A percentile compares a stretch with the other conserved stretches of the same genome.
phyloP scores from a whole-genome alignment of 306 rosid species.

The Abrus pulchellus region DNA sequence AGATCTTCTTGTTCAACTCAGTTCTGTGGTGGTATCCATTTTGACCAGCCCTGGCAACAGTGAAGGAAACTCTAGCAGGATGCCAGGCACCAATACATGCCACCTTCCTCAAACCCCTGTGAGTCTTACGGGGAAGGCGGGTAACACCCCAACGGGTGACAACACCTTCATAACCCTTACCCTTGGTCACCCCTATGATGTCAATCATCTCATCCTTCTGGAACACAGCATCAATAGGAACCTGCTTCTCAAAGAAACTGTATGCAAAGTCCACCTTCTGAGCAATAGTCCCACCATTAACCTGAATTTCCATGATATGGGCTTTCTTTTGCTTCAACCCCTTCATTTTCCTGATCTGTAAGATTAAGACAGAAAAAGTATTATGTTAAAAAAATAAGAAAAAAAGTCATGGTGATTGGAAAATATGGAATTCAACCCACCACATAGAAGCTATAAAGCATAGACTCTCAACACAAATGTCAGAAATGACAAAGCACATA shows the following conservation, averaged over 20 bases:
- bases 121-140: slow-evolving; percentile 91
- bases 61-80: slow-evolving; percentile 91
- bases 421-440: background rate
- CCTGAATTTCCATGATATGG: slow-evolving; percentile 90
- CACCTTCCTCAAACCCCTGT: slow-evolving; percentile 90
- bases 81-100: slow-evolving; percentile 99
- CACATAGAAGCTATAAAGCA: background rate
- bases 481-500: no score
- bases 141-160: slow-evolving; percentile 96
- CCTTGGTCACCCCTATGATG: slow-evolving; percentile 85
- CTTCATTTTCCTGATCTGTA: slow-evolving; percentile 84
- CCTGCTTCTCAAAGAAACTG: slow-evolving; percentile 82
- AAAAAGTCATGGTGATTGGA: background rate
- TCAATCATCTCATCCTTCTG: slow-evolving; percentile 96
- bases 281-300: slow-evolving; percentile 75
- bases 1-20: slow-evolving; percentile 84
- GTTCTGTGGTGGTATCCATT: slow-evolving; percentile 91
- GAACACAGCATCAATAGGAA: slow-evolving; percentile 89
- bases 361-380: background rate
- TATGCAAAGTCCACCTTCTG: slow-evolving; percentile 82
- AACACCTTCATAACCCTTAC: slow-evolving; percentile 94
- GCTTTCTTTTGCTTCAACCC: slow-evolving; percentile 94
- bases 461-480: no score
- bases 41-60: slow-evolving; percentile 95
- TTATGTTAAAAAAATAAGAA: background rate